Percentiles rank a stretch among this genome's conserved stretches.
Evolutionary conservation across 2,329 filamentous ascomycete species (phyloP).

Genomic region (Calycina marina): DNA sequence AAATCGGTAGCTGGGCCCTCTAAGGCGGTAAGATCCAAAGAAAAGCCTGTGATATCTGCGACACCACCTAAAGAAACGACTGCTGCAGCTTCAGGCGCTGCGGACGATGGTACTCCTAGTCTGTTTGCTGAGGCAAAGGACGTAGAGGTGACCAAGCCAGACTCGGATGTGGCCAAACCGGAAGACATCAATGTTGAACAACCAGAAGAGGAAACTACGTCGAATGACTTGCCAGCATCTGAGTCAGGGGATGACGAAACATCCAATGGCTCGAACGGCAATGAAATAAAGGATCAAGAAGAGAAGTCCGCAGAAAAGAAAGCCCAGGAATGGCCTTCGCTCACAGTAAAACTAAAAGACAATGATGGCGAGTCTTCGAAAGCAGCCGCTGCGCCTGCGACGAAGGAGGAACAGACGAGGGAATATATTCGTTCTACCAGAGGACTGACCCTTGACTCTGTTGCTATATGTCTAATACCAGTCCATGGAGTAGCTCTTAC

Average conservation of each 20-base stretch:
- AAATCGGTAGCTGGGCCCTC: no score
- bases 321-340: background rate
- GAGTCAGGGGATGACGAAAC: conserved; percentile 12
- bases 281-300: background rate
- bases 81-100: conserved; percentile 6
- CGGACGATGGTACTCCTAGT: conserved; percentile 7
- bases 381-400: background rate
- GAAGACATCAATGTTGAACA: conserved; percentile 22
- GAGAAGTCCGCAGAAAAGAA: background rate
- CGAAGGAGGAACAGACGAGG: conserved; percentile 13
- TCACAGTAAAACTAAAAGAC: background rate
- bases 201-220: conserved; percentile 16
- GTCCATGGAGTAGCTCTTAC: conserved; percentile 42
- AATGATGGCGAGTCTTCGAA: background rate
- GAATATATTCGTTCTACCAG: conserved; percentile 43
- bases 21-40: no score
- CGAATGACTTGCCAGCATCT: no score
- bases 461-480: conserved; percentile 44
- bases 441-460: conserved; percentile 38
- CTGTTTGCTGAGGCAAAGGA: conserved; percentile 15
- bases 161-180: conserved; percentile 17
- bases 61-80: background rate
- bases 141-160: conserved; percentile 5
- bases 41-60: no score
- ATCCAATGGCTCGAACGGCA: background rate